Evolutionary conservation across 257 asterid species (phyloP), one percentile per base, ranked within the genome.

Genomic region (Lycium barbarum): DNA sequence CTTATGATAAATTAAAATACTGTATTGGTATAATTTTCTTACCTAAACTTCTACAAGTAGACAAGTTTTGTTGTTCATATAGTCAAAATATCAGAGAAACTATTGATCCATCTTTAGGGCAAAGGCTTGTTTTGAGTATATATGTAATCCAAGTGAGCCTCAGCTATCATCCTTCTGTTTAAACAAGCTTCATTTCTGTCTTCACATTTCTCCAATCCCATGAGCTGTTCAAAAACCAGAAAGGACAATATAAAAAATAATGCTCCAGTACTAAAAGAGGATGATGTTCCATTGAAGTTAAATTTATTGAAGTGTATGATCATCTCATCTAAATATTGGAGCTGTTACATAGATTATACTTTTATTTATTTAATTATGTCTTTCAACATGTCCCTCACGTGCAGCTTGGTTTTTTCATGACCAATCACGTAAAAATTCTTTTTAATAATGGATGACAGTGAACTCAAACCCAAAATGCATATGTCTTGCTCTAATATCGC

Each of bases 121-220:
- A 82, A 86, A 58, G 91, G 90, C 59, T 90, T 89, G 8, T 88
- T 88, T 80, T 85, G 95, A 78, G 97, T 93, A 63, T 93, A 93
- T 83, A 93, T 93, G 63, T 92, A 93, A 82, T 93, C 97, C 91
- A 93, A 87, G 84, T 93, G 97, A 83, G 93, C 94, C 58, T 93
- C 95, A 68, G 88, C 91, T 38, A 89, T 79, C 92, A 93, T 90
- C 88, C 95, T 92, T 90, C 94, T 91, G 59, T 78, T 86, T 10
- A 88, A 61, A 86, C 95, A 93, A 15, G 7, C 91, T 84, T 86
- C 92, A 78, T 92, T 92, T 9, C 57, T 70, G 14, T 87, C 88
- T 15, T 84, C 79, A 74, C 93, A 91, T 85, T 86, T 72, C 66
- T 91, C 94, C 88, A 88, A 10, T 38, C 95, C 94, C 94, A 92